Conservation (phyloP, 2,329 filamentous ascomycete species). For the Arthrinium phaeospermum region DNA sequence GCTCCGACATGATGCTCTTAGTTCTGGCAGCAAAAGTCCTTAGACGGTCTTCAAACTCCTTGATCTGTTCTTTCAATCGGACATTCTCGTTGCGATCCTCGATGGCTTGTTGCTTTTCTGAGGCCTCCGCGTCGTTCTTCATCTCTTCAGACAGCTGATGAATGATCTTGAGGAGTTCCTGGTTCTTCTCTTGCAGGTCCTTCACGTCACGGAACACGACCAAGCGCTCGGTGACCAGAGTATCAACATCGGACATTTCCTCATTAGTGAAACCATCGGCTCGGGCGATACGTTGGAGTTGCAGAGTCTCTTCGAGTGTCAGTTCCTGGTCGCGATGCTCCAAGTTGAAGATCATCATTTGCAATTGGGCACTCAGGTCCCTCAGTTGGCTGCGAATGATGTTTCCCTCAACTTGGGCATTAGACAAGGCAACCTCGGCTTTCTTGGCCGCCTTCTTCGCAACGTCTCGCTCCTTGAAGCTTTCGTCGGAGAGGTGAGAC, state of each 20-base stretch:
- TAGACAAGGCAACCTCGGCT: constrained; percentile 73
- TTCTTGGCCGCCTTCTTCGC: constrained; percentile 81
- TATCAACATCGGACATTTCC: constrained; percentile 83
- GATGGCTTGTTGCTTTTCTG: constrained; percentile 66
- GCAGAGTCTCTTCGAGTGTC: constrained; percentile 72
- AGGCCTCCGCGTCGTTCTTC: constrained; percentile 86
- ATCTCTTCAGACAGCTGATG: constrained; percentile 86
- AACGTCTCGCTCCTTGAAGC: constrained; percentile 78
- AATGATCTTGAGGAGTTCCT: constrained; percentile 80
- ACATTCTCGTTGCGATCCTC: constrained; percentile 76
- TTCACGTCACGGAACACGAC: constrained; percentile 86
- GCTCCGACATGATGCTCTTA: constrained; percentile 92
- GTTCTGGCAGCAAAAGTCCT: constrained; percentile 81
- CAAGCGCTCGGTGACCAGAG: constrained; percentile 88
- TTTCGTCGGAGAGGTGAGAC: constrained; percentile 82
- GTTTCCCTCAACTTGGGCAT: constrained; percentile 70
- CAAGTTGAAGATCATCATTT: constrained; percentile 86
- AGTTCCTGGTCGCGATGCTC: constrained; percentile 79
- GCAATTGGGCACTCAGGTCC: constrained; percentile 88
- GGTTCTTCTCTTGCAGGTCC: constrained; percentile 87
- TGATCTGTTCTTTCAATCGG: constrained; percentile 72
- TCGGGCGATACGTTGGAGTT: constrained; percentile 78
- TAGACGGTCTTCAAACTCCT: constrained; percentile 82
- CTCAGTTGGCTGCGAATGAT: constrained; percentile 86
- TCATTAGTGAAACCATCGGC: constrained; percentile 72